Conservation (phyloP, 2,329 filamentous ascomycete species). For the Davidsoniella virescens region DNA sequence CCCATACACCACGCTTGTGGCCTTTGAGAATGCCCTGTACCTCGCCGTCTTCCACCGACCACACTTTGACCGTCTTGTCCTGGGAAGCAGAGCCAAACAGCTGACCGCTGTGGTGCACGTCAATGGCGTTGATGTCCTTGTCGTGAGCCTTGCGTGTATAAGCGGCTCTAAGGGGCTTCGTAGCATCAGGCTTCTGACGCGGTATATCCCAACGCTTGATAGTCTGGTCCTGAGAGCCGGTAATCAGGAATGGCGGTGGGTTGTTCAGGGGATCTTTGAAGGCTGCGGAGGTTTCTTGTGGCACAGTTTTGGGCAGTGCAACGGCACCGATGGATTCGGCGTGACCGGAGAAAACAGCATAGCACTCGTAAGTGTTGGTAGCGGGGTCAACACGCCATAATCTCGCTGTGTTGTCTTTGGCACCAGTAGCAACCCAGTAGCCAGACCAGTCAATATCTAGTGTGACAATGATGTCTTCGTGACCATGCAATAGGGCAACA, state of each 20-base stretch:
- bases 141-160: slow-evolving; percentile 95
- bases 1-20: slow-evolving; percentile 92
- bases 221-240: slow-evolving; percentile 88
- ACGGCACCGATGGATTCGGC: slow-evolving; percentile 89
- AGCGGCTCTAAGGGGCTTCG: slow-evolving; percentile 42
- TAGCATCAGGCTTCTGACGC: slow-evolving; percentile 29
- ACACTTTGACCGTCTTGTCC: slow-evolving; percentile 93
- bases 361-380: slow-evolving; percentile 60
- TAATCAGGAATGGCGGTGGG: slow-evolving; percentile 71
- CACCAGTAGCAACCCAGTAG: slow-evolving; percentile 87
- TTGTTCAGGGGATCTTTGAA: slow-evolving; percentile 58
- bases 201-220: slow-evolving; percentile 86
- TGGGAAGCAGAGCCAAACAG: slow-evolving; percentile 93
- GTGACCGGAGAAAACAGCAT: slow-evolving; percentile 73
- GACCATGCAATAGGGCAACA: slow-evolving; percentile 68
- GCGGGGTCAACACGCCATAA: slow-evolving; percentile 74
- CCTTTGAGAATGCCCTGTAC: slow-evolving; percentile 81
- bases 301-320: slow-evolving; percentile 55
- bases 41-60: slow-evolving; percentile 79
- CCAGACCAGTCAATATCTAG: slow-evolving; percentile 94
- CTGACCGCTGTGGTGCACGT: slow-evolving; percentile 56
- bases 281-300: slow-evolving; percentile 51
- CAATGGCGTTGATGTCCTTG: slow-evolving; percentile 94
- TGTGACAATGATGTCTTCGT: slow-evolving; percentile 90
- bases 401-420: slow-evolving; percentile 89